A percentile compares a stretch with the other conserved stretches of the same genome.
Conservation (phyloP, 768 basidiomycete species). For the Trametes sanguinea region DNA sequence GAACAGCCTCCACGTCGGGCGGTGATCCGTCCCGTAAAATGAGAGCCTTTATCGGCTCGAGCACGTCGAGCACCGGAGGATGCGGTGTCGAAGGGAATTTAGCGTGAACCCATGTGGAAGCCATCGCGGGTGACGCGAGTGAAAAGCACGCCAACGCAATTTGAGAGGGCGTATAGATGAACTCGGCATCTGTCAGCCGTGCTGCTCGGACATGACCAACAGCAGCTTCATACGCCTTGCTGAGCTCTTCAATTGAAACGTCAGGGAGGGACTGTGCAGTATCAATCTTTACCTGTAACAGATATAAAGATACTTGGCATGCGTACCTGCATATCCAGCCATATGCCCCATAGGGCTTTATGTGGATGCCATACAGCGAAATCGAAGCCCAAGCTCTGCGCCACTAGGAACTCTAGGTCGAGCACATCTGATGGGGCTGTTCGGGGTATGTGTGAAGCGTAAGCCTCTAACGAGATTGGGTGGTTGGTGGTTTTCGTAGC, state of each 20-base stretch:
- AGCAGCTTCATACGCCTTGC: slow-evolving; percentile 64
- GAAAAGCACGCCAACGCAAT: slow-evolving; percentile 83
- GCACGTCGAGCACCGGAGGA: slow-evolving; percentile 37
- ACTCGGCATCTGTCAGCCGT: slow-evolving; percentile 87
- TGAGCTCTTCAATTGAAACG: slow-evolving; percentile 48
- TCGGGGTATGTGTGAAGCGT: slow-evolving; percentile 81
- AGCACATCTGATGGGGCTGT: slow-evolving; percentile 83
- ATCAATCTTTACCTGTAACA: neutral
- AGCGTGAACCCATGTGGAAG: slow-evolving; percentile 58
- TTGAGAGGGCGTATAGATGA: slow-evolving; percentile 91
- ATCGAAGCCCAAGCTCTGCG: slow-evolving; percentile 92
- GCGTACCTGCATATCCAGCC: slow-evolving; percentile 83
- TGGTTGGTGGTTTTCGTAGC: slow-evolving; percentile 98
- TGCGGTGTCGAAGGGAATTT: slow-evolving; percentile 34
- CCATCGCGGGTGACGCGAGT: slow-evolving; percentile 60
- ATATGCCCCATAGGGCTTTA: slow-evolving; percentile 84
- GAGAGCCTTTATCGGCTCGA: slow-evolving; percentile 56
- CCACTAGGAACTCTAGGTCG: slow-evolving; percentile 93
- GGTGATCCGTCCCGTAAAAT: slow-evolving; percentile 56
- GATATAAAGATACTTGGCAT: neutral
- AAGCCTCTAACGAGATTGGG: slow-evolving; percentile 84
- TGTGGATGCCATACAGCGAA: slow-evolving; percentile 93
- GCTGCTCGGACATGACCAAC: slow-evolving; percentile 71
- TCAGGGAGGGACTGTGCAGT: slow-evolving; percentile 57
- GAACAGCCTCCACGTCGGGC: slow-evolving; percentile 81